A percentile compares a stretch with the other conserved stretches of the same genome.
phyloP scores from a whole-genome alignment of 169 alveolate genomes.

The Plasmodium sp. region DNA sequence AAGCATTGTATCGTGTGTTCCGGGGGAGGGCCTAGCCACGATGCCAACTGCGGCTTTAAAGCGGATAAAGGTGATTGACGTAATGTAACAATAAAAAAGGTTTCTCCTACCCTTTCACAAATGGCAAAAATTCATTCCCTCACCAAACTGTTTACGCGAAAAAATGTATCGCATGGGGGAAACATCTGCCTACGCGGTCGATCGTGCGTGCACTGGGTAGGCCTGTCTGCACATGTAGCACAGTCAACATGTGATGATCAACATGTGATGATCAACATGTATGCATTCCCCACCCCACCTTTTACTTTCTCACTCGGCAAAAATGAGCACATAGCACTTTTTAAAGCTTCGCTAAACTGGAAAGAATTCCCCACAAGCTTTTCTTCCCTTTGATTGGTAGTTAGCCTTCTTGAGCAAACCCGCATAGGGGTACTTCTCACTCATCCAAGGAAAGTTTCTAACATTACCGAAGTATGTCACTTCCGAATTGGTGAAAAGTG shows the following conservation, averaged over 20 bases:
- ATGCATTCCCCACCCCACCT: neutral
- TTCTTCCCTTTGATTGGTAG: neutral
- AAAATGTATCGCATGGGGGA: neutral
- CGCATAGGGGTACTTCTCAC: neutral
- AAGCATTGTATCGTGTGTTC: neutral
- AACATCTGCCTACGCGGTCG: neutral
- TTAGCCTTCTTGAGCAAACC: neutral
- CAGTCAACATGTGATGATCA: neutral
- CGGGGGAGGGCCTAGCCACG: neutral
- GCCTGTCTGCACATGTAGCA: neutral
- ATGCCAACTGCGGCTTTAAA: neutral
- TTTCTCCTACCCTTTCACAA: neutral
- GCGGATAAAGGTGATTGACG: neutral
- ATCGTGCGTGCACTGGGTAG: neutral
- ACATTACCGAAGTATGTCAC: neutral
- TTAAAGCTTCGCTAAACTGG: neutral
- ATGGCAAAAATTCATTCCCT: neutral
- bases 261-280: neutral
- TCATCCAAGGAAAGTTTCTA: neutral
- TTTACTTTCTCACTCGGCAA: neutral
- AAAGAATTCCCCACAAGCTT: neutral
- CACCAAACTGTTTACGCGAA: neutral
- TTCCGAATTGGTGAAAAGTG: neutral
- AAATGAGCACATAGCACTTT: neutral
- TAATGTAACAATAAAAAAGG: neutral